These are phyloP conservation scores for Naganishia albida DNA, from an alignment of 1,284 basidiomycete species.

Conservation along the genomic window DNA sequence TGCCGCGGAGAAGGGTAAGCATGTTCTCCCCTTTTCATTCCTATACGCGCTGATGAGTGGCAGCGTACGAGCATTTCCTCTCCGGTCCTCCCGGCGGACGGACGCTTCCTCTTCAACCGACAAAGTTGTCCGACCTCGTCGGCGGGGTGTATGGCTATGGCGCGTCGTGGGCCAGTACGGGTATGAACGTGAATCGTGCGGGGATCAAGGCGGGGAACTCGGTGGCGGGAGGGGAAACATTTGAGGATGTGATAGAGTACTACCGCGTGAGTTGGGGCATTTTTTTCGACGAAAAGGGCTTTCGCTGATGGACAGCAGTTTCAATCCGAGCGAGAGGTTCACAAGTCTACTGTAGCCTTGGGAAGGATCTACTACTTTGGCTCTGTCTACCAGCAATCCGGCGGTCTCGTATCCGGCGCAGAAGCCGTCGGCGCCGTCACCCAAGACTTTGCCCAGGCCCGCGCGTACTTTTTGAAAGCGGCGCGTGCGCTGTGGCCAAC, in stretches of 20 bases:
- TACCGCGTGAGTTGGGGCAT: constrained; percentile 67
- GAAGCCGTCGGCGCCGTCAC: constrained; percentile 81
- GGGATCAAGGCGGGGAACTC: constrained; percentile 81
- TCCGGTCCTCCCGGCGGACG: constrained; percentile 88
- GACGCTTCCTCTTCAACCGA: constrained; percentile 77
- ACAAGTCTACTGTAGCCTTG: constrained; percentile 79
- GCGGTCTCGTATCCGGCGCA: constrained; percentile 78
- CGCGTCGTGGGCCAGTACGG: constrained; percentile 66
- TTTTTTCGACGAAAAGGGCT: not conserved
- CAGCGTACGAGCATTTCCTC: constrained; percentile 72
- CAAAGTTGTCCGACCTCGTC: constrained; percentile 81
- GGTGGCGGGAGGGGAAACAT: constrained; percentile 80
- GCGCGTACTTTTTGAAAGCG: constrained; percentile 76
- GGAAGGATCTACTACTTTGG: constrained; percentile 94
- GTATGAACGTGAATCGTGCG: constrained; percentile 66
- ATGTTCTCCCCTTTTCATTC: not conserved
- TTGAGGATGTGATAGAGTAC: constrained; percentile 88
- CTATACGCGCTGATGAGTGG: constrained; percentile 28
- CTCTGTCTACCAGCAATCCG: constrained; percentile 70
- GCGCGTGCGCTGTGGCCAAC: constrained; percentile 77
- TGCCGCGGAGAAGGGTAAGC: constrained; percentile 75
- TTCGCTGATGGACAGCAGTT: constrained; percentile 59
- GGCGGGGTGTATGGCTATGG: constrained; percentile 93
- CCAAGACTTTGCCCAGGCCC: constrained; percentile 71
- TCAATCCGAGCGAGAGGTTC: constrained; percentile 85